phyloP scores from a whole-genome alignment of 1,284 basidiomycete species.

The Apiotrichum montevideense region DNA sequence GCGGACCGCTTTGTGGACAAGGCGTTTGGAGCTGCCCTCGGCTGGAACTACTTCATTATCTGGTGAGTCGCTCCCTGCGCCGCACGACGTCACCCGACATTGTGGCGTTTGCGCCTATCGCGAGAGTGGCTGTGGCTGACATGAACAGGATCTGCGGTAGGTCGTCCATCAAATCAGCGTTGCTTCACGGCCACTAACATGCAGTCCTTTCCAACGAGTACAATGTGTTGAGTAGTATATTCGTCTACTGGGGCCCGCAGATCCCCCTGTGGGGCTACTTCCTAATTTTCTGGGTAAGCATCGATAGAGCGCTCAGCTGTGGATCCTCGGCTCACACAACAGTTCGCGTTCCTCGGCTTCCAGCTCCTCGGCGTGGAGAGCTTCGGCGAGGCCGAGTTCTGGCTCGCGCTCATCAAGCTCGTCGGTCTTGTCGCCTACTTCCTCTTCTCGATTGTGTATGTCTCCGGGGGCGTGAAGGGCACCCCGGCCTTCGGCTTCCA shows the following conservation, averaged over 20 bases:
- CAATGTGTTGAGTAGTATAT: slow-evolving; percentile 19
- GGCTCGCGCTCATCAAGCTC: slow-evolving; percentile 22
- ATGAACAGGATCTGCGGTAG: background rate
- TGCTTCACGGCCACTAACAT: background rate
- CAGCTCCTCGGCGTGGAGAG: slow-evolving; percentile 27
- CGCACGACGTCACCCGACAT: no score
- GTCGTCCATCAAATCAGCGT: background rate
- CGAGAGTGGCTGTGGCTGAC: no score
- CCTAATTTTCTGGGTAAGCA: slow-evolving; percentile 22
- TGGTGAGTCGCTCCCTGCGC: background rate
- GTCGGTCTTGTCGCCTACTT: slow-evolving; percentile 43
- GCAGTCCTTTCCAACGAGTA: slow-evolving; percentile 31
- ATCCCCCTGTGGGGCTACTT: slow-evolving; percentile 23
- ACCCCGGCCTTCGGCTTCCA: slow-evolving; percentile 45
- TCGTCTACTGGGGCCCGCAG: slow-evolving; percentile 13
- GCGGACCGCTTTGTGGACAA: slow-evolving; percentile 25
- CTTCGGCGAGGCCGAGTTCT: slow-evolving; percentile 25
- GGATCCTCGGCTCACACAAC: background rate
- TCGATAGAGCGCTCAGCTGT: no score
- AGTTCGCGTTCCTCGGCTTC: slow-evolving; percentile 27
- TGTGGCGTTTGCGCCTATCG: no score
- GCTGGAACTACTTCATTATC: slow-evolving; percentile 29
- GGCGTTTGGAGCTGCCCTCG: slow-evolving; percentile 18
- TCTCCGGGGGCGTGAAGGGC: slow-evolving; percentile 52
- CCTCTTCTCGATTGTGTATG: slow-evolving; percentile 56